phyloP scores from a whole-genome alignment of 116 monocot species.

The Posidonia oceanica region DNA sequence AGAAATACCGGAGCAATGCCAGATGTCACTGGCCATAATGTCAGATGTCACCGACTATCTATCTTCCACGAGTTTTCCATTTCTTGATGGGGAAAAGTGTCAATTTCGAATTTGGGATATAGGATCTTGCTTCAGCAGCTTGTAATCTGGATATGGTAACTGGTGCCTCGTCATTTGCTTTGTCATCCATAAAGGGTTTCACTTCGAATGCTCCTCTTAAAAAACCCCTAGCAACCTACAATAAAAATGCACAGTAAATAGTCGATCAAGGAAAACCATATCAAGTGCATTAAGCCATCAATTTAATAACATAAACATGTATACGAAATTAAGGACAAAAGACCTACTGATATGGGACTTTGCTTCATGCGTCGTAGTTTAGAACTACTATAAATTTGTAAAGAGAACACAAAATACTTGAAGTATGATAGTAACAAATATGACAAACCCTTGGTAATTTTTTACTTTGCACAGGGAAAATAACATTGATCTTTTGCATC shows the following conservation, averaged over 20 bases:
- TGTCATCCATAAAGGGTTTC: conserved; percentile 50
- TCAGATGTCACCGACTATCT: conserved; percentile 1
- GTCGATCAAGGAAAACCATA: not conserved
- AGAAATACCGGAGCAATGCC: not conserved
- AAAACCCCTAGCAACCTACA: conserved; percentile 67
- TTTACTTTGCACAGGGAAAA: too few relatives aligned
- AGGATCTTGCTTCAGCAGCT: conserved; percentile 31
- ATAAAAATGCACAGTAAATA: conserved; percentile 3
- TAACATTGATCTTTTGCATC: too few relatives aligned
- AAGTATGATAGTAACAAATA: too few relatives aligned
- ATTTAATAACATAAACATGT: too few relatives aligned
- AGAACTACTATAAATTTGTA: too few relatives aligned
- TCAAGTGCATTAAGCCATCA: too few relatives aligned
- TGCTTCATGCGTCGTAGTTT: too few relatives aligned
- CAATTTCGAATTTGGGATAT: conserved; percentile 49
- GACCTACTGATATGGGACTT: too few relatives aligned
- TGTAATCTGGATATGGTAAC: conserved; percentile 45
- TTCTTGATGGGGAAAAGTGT: conserved; percentile 77
- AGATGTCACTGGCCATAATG: not conserved
- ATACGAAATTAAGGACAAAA: too few relatives aligned
- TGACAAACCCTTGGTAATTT: too few relatives aligned
- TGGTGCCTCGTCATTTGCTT: conserved; percentile 26
- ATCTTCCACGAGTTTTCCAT: conserved; percentile 59
- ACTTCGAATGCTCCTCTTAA: conserved; percentile 67
- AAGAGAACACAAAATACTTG: too few relatives aligned